Evolutionary conservation across 805 yeast species (phyloP).

Genomic region (Hanseniaspora osmophila): DNA sequence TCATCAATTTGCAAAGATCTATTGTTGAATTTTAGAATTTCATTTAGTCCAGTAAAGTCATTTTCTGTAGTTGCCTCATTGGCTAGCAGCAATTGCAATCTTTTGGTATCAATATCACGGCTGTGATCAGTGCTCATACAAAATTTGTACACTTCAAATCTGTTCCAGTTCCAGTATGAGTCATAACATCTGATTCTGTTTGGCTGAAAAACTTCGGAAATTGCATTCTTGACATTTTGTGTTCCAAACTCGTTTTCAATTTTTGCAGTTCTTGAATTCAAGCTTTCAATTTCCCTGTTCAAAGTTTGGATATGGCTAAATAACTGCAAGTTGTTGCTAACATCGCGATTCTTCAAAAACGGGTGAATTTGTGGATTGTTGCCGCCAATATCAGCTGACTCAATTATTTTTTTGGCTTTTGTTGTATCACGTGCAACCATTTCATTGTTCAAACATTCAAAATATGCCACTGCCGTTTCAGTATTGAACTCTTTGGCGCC

Average conservation of each 20-base stretch:
- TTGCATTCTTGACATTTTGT: slow-evolving; percentile 61
- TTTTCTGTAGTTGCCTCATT: background rate
- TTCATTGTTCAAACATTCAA: background rate
- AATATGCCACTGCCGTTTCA: background rate
- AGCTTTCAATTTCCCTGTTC: slow-evolving; percentile 33
- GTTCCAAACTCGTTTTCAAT: slow-evolving; percentile 49
- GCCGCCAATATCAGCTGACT: too few relatives aligned
- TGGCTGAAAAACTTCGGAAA: slow-evolving; percentile 61
- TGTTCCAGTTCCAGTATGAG: slow-evolving; percentile 93
- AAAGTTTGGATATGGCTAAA: background rate
- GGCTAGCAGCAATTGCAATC: background rate
- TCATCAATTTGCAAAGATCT: slow-evolving; percentile 32
- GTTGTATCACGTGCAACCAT: background rate
- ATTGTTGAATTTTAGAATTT: slow-evolving; percentile 57
- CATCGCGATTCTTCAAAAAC: slow-evolving; percentile 2
- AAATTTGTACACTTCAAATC: slow-evolving; percentile 57
- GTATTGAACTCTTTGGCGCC: too few relatives aligned
- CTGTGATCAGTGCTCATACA: background rate
- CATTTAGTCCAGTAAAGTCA: background rate
- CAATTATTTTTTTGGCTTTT: too few relatives aligned
- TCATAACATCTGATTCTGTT: slow-evolving; percentile 73
- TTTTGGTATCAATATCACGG: background rate
- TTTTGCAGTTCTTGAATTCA: slow-evolving; percentile 45
- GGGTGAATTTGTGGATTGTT: slow-evolving; percentile 2
- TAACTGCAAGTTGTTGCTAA: background rate